Evolutionary conservation across 2,329 filamentous ascomycete genomes (phyloP), one percentile per base, ranked within the genome.

Genomic region (Trichoderma gracile): DNA sequence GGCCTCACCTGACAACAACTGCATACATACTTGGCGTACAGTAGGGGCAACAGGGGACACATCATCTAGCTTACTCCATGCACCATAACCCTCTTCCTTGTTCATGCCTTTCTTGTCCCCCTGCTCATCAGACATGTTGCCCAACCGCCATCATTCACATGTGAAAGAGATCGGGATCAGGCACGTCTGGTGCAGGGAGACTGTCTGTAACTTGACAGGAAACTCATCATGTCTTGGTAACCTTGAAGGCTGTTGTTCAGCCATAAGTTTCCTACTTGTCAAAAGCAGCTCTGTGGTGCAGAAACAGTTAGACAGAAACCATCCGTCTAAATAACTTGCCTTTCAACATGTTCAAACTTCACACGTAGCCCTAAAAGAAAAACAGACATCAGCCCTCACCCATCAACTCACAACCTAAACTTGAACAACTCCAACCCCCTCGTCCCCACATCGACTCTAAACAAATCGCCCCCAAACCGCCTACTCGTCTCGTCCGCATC

Each of bases 371-470:
- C 12, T n/a, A n/a, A n/a, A n/a, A n/a, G n/a, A n/a, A n/a, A 38
- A 12, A 2, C 12, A 38, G 10, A 14, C 33, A 38, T 38, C 33
- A 38, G 10, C 33, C 2, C 33, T 12, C 33, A 23, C 19, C 27
- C 10, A 21, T 14, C 9, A 21, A 8, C 5, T 63, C 53, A 65
- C 66, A 87, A 77, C 77, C 82, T 87, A 75, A 90, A 92, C 74
- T 86, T 82, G 76, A 88, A 85, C 68, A 86, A 81, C 59, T 82
- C 79, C 72, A 87, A 71, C 0, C 92, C 91, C 70, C 77, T 80
- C 3, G 89, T 84, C 3, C 90, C 91, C 66, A 96, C 91, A 73
- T 95, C 85, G 55, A 94, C 84, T 74, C 83, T 86, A 77, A 92
- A 96, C 66, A 95, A 73, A 27, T 84, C 88, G 2, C 93, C 93